Conservation (phyloP, 2,329 filamentous ascomycete species). For the Colletotrichum sp. region DNA sequence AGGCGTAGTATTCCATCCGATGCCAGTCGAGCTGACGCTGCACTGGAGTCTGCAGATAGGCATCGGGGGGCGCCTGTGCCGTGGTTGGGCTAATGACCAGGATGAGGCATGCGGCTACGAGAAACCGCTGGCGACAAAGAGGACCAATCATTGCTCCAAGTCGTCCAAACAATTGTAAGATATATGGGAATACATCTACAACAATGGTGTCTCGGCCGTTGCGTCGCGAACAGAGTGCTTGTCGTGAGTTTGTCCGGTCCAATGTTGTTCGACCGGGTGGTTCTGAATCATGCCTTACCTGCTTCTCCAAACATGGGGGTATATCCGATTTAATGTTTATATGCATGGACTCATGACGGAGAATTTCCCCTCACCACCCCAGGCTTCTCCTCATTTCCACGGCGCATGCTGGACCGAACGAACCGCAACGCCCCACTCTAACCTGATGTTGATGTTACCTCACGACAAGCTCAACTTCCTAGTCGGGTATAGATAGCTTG, state of each 20-base stretch:
- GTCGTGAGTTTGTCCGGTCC: fast-evolving
- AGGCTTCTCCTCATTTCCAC: not conserved
- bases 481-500: not conserved
- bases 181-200: fast-evolving
- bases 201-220: fast-evolving
- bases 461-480: not conserved
- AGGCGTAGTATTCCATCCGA: conserved; percentile 31
- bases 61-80: not conserved
- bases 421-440: not conserved
- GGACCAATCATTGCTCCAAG: not conserved
- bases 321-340: not conserved
- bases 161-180: not conserved
- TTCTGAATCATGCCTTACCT: not conserved
- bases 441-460: not conserved
- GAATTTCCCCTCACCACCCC: not conserved
- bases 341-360: not conserved
- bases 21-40: conserved; percentile 31
- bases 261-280: not conserved
- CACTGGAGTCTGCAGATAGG: not conserved
- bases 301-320: not conserved
- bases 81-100: fast-evolving
- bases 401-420: not conserved
- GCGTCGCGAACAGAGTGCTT: not conserved
- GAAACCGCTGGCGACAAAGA: fast-evolving
- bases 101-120: not conserved